Evolutionary conservation across 192 early-diverging fungal genomes (phyloP), one percentile per base, ranked within the genome.

Genomic region (Coemansia aciculifera): DNA sequence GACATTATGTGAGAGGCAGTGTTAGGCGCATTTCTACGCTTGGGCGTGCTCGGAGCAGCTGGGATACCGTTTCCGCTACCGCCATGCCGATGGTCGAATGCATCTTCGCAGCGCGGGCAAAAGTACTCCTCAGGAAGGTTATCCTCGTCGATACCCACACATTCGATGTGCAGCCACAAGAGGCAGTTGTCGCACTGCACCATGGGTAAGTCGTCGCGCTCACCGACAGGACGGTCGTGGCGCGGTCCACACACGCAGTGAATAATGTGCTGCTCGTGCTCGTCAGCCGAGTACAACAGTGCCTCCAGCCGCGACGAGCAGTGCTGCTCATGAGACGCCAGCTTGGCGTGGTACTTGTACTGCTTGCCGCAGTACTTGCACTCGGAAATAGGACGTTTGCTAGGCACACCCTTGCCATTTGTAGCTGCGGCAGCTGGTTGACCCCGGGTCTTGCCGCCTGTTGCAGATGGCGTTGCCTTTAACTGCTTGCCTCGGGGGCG

Each of bases 161-260:
- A 92, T 19, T 86, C 86, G 23, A 89, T 76, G 77, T 92, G 91
- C 42, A 92, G 85, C 91, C 91, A 92, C 24, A 79, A 65, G 40
- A 84, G 69, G 56, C 91, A 92, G 52, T 86, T 78, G 74, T 90
- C 89, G 67, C 91, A 92, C 74, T 92, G 91, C 12, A 92, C 86
- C 89, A 92, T 90, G 9, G 85, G 84, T 48, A 66, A 59, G 15
- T 84, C 74, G 17, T 85, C 85, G 69, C 75, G 74, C 19, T 54
- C 71, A 12, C 68, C 79, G 19, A 68, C 64, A 10, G 76, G 74
- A 27, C 64, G 72, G 64, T 69, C 81, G 36, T 81, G 74, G 11
- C 72, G 80, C 23, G 76, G 79, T 34, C 77, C 86, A 63, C 67
- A 84, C 63, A 59, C 70, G 54, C 67, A 85, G 79, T 75, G 81